Conservation (phyloP, 306 rosid species). For the Malus sylvestris region DNA sequence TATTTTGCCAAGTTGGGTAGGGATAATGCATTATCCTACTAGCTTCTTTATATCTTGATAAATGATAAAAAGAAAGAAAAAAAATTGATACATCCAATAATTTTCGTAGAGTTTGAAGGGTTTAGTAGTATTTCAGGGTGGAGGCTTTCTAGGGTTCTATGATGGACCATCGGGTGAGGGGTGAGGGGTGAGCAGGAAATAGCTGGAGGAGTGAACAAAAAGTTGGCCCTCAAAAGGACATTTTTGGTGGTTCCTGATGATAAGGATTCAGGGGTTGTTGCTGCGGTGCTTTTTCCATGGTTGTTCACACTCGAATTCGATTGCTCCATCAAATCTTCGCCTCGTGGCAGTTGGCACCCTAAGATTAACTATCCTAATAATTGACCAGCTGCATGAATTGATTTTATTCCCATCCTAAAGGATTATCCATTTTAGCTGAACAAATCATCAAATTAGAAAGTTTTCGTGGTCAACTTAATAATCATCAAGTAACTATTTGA, state of each 20-base stretch:
- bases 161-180: neutral
- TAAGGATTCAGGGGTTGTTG: neutral
- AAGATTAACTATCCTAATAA: neutral
- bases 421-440: neutral
- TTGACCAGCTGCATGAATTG: neutral
- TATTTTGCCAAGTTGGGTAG: neutral
- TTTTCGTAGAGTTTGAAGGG: neutral
- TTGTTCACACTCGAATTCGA: neutral
- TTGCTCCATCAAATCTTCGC: neutral
- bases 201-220: neutral
- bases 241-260: neutral
- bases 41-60: neutral
- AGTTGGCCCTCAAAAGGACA: neutral
- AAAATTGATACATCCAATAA: neutral
- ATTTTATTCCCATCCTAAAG: neutral
- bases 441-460: neutral
- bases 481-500: neutral
- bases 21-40: neutral
- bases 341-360: neutral
- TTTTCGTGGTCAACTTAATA: neutral
- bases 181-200: neutral
- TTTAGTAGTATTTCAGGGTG: neutral
- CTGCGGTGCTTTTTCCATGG: neutral
- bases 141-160: neutral
- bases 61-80: neutral